phyloP scores from a whole-genome alignment of 345 rosid species.

The Mercurialis annua region DNA sequence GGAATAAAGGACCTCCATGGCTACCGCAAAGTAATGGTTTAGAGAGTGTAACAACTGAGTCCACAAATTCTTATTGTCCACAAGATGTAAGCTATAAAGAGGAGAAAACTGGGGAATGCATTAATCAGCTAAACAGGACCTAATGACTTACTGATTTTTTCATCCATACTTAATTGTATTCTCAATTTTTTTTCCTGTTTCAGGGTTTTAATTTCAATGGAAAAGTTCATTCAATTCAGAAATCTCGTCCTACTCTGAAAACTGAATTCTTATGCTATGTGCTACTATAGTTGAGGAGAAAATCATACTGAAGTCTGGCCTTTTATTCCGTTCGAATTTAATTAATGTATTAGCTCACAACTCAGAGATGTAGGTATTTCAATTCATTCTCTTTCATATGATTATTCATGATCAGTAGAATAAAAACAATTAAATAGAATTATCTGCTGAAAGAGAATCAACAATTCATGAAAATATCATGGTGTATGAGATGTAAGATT shows the following conservation, averaged over 20 bases:
- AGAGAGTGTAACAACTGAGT: constrained; percentile 33
- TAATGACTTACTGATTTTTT: constrained; percentile 43
- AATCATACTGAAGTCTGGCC: constrained; percentile 2
- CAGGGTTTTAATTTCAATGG: constrained; percentile 24
- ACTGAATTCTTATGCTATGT: background rate
- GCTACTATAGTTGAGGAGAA: constrained; percentile 8
- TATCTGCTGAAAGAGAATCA: background rate
- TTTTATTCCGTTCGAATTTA: background rate
- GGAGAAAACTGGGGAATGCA: constrained; percentile 41
- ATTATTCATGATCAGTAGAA: background rate
- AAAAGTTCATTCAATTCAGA: constrained; percentile 31
- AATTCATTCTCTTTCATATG: too few relatives aligned
- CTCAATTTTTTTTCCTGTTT: constrained; percentile 51
- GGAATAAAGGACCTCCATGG: constrained; percentile 56
- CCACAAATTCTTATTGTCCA: constrained; percentile 31
- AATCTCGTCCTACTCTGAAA: constrained; percentile 7
- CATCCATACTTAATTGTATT: constrained; percentile 38
- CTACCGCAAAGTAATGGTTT: constrained; percentile 34
- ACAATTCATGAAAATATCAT: background rate
- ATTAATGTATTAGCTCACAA: constrained; percentile 11
- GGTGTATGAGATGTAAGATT: background rate
- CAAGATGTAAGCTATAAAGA: constrained; percentile 41
- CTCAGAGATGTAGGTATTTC: constrained; percentile 24
- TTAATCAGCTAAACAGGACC: constrained; percentile 37
- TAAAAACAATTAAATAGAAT: background rate